phyloP scores from a whole-genome alignment of 148 eudicot genomes.

The Oxyria digyna region DNA sequence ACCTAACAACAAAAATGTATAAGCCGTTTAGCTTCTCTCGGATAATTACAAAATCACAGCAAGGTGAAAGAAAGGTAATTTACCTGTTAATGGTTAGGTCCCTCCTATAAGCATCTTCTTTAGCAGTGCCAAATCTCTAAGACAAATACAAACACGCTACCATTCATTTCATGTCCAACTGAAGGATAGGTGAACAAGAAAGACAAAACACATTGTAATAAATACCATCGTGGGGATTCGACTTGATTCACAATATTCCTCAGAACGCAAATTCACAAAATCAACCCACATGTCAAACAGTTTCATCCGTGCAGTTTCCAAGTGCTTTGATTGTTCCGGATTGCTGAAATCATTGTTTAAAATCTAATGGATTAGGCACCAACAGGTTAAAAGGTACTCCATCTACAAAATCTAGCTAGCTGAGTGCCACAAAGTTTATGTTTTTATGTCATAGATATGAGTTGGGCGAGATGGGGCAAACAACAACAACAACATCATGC shows the following conservation, averaged over 20 bases:
- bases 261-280: constrained; percentile 87
- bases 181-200: neutral
- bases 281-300: constrained; percentile 79
- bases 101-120: constrained; percentile 94
- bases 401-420: neutral
- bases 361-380: neutral
- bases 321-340: constrained; percentile 96
- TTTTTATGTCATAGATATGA: neutral
- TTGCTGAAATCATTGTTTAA: constrained; percentile 54
- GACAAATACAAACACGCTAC: neutral
- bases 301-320: constrained; percentile 97
- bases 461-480: no score
- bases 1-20: neutral
- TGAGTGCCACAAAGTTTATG: neutral
- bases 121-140: constrained; percentile 88
- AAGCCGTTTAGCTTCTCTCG: neutral
- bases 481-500: no score
- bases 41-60: neutral
- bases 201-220: neutral
- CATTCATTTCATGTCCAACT: neutral
- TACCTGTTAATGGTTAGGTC: constrained; percentile 98
- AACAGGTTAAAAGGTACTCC: neutral
- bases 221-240: constrained; percentile 93
- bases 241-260: constrained; percentile 84
- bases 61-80: neutral